Evolutionary conservation across 1,284 basidiomycete species (phyloP), one percentile per base, ranked within the genome.

Genomic region (Peniophora sp.): DNA sequence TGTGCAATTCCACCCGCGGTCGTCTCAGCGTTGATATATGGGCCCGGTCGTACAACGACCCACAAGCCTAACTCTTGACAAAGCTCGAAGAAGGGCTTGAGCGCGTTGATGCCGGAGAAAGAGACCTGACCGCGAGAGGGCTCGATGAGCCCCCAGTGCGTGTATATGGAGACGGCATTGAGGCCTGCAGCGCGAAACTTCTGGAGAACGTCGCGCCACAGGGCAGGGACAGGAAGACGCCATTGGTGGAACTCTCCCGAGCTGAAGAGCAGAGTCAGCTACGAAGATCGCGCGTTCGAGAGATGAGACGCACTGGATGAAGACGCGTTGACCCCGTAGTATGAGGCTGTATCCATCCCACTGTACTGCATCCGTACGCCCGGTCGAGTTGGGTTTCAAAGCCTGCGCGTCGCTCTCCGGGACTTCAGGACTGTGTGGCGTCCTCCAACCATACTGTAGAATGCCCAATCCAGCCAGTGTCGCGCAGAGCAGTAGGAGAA

Each of bases 231-330:
- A 2, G 90, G 90, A 2, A 92, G 68, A 18, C 90, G 78, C 68
- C 85, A 92, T 0, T 88, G 81, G 60, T 92, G 89, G 62, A 92
- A 90, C 63, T 92, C 90, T 39, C 88, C 88, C 1, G 75, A 75
- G 53, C 75, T 77, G 47, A 17, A n/a, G 34, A 36, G n/a, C 10
- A 10, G 34, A 36, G 10, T 10, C 10, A 36, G 10, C 34, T 10
- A 36, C n/a, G 10, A 36, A 36, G 10, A 10, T 10, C 47, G 34
- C 27, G 3, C 6, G 17, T 41, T 45, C 17, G 49, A 51, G 46
- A 24, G 14, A 24, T 14, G 20, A 24, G 10, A 23, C 56, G 46
- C 17, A 57, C 56, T 27, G 79, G 47, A 57, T 39, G 6, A 57
- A 41, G 18, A 54, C 60, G 15, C 81, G 66, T 54, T 81, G 77